Evolutionary conservation across 1,139 yeast genomes (phyloP).

Genomic region (Pichia sp.): DNA sequence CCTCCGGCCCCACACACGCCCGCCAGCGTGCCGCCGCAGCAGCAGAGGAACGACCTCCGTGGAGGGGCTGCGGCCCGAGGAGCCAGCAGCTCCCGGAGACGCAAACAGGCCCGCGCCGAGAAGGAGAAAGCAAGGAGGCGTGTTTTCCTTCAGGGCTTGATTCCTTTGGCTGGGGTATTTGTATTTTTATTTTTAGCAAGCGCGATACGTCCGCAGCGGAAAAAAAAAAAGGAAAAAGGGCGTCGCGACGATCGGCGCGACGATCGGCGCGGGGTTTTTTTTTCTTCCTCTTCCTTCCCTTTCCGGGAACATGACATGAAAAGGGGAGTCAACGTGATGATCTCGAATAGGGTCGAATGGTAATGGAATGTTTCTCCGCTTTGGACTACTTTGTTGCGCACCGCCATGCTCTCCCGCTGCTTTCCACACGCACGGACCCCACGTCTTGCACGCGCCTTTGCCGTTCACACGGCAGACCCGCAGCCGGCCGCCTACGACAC

Average conservation of each 20-base stretch:
- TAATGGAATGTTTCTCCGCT: no score
- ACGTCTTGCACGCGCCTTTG: slow-evolving; percentile 4
- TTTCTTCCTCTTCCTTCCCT: no score
- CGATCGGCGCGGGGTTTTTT: not conserved
- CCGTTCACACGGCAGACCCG: slow-evolving; percentile 9
- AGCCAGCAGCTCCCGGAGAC: no score
- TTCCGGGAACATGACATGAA: no score
- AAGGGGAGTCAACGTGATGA: no score
- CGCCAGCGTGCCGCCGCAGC: no score
- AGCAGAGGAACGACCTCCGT: no score
- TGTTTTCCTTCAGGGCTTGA: not conserved
- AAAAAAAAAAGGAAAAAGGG: not conserved
- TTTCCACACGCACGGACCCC: not conserved
- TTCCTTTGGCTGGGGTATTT: not conserved
- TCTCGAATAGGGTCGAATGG: no score
- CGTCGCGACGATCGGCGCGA: not conserved
- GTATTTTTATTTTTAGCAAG: not conserved
- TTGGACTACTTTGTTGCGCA: not conserved
- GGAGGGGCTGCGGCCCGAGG: no score
- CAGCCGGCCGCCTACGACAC: slow-evolving; percentile 40
- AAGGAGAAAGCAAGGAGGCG: no score
- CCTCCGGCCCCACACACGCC: no score
- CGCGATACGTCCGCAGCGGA: not conserved
- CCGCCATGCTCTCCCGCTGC: not conserved
- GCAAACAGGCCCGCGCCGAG: not conserved